phyloP scores from a whole-genome alignment of 371 early-diverging fungal species.

The Thermomucor indicae-seudaticae region DNA sequence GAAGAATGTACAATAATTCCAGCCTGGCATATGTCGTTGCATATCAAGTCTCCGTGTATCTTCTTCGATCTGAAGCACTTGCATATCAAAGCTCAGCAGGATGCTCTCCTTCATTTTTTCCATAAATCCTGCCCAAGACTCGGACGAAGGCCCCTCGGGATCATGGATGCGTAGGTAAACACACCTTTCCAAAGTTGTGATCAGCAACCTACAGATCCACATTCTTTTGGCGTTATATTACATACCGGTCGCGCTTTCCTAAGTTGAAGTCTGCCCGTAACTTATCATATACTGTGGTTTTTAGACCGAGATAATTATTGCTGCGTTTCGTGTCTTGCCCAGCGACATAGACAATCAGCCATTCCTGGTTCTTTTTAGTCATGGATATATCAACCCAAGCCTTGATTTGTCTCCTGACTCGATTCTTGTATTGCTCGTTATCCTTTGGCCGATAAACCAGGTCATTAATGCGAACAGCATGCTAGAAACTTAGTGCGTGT shows the following conservation, averaged over 20 bases:
- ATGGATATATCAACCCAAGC: conserved; percentile 78
- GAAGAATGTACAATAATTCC: conserved; percentile 97
- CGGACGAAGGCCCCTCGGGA: conserved; percentile 58
- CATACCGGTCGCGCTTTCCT: conserved; percentile 66
- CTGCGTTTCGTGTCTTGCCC: conserved; percentile 60
- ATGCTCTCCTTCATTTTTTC: conserved; percentile 79
- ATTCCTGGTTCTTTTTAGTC: conserved; percentile 84
- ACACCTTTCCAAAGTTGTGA: conserved; percentile 46
- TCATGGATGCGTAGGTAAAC: conserved; percentile 58
- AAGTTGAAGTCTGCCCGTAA: conserved; percentile 84
- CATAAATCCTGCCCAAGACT: conserved; percentile 77
- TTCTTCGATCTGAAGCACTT: conserved; percentile 78
- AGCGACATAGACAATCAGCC: conserved; percentile 86
- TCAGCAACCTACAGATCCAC: too few relatives aligned
- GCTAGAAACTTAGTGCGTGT: conserved; percentile 57
- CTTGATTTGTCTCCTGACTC: conserved; percentile 70
- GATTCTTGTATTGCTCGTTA: conserved; percentile 75
- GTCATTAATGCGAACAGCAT: conserved; percentile 73
- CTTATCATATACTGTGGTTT: conserved; percentile 78
- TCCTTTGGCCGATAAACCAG: conserved; percentile 70
- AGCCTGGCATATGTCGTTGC: conserved; percentile 92
- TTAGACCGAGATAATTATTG: conserved; percentile 62
- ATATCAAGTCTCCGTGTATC: conserved; percentile 86
- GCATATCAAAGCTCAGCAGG: conserved; percentile 73
- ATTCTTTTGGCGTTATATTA: neutral